Base-by-base conservation (phyloP, 768 basidiomycete species). In the Tulasnella sp. region DNA sequence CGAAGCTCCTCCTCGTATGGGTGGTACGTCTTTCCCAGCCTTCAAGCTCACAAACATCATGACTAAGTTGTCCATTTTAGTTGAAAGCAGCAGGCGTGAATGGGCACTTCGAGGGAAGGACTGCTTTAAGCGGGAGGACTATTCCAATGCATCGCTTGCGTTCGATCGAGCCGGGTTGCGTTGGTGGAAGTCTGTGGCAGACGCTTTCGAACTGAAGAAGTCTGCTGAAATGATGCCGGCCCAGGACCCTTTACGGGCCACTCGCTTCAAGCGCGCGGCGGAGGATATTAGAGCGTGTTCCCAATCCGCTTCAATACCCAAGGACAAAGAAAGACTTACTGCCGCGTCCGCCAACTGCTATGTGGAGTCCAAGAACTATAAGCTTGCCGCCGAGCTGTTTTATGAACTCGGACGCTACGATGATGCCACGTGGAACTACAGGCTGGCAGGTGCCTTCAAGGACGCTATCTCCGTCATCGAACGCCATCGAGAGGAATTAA, bases 401-500 rank as follows among this genome's bases (percentile, higher is more conserved):
- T 31, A 44, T n/a, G n/a, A n/a, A 24, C 74, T 74, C 12, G 24
- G 36, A 36, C 40, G 75, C 18, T 80, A 77, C 62, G 76, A 80
- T 19, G 68, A 80, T 10, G 80, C 80, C 27, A 74, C 80, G 6
- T 42, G 34, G 34, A 24, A 68, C 36, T 81, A 76, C 36, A 40
- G 75, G 73, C 27, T 80, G 56, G 80, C 79, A 34, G 58, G 68
- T 4, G 36, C 36, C 0, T 80, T 81, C 74, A 68, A 62, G 24
- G 39, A 81, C 27, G 80, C 56, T 31, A 31, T 80, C 18, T 27
- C 44, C 21, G n/a, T 81, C 38, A 40, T 81, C 80, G 40, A 72
- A n/a, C 16, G 3, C 3, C 44, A 74, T 16, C 62, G 83, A 14
- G 62, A 80, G 0, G 77, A 83, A 5, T 85, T 91, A 34, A 79